Percentiles rank a stretch among this genome's conserved stretches.
phyloP scores from a whole-genome alignment of 352 stramenopile genomes.

The Pythium brachiatum region DNA sequence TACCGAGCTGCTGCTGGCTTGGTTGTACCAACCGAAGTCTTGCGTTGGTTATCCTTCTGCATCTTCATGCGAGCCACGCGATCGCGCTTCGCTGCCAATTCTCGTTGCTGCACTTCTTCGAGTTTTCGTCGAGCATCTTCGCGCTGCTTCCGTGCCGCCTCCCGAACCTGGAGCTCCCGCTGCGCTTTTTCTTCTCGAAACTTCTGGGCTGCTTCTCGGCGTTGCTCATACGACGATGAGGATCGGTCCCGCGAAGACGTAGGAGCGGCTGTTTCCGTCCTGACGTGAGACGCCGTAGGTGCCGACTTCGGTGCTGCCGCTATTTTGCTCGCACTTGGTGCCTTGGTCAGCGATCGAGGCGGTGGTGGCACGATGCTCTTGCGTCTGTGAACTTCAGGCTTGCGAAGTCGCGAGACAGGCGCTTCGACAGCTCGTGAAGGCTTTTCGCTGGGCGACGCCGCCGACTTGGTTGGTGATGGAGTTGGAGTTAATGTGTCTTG shows the following conservation, averaged over 20 bases:
- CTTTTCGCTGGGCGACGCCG: neutral
- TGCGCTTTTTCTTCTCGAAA: conserved; percentile 69
- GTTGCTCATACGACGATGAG: conserved; percentile 52
- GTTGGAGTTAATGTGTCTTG: conserved; percentile 15
- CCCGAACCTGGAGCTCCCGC: conserved; percentile 55
- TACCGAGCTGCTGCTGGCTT: conserved; percentile 8
- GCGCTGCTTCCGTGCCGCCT: conserved; percentile 61
- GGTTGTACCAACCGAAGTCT: neutral
- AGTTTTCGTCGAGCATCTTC: conserved; percentile 62
- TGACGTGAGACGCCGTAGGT: conserved; percentile 1
- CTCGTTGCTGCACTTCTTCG: conserved; percentile 59
- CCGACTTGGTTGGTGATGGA: conserved; percentile 4
- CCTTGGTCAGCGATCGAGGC: conserved; percentile 15
- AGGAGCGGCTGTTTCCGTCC: conserved; percentile 1
- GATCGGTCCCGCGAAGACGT: conserved; percentile 17
- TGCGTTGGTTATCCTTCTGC: conserved; percentile 33
- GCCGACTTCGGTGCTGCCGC: neutral
- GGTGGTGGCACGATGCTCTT: conserved; percentile 4
- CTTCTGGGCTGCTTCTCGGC: conserved; percentile 58
- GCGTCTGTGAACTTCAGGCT: conserved; percentile 18
- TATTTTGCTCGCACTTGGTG: conserved; percentile 1
- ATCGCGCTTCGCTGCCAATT: conserved; percentile 69
- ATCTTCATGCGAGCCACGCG: conserved; percentile 58
- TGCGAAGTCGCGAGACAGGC: conserved; percentile 16
- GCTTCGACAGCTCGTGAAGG: no score